phyloP scores from a whole-genome alignment of 305 asterid species.

The Fraxinus nigra region DNA sequence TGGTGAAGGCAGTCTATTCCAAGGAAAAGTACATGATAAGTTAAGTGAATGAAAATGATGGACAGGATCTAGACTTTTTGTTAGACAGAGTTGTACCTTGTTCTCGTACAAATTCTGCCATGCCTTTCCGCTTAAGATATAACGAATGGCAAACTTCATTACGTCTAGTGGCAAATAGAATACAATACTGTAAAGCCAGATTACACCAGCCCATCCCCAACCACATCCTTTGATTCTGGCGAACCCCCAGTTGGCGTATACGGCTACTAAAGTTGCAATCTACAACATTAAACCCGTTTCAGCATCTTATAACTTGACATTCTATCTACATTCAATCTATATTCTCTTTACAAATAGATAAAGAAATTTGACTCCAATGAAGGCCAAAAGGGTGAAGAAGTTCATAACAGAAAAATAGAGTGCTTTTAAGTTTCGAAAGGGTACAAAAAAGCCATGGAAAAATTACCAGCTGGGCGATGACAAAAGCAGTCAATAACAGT shows the following conservation, averaged over 20 bases:
- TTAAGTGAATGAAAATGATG: background rate
- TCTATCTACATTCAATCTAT: background rate
- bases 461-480: slow-evolving; percentile 59
- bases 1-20: slow-evolving; percentile 75
- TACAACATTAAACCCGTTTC: slow-evolving; percentile 16
- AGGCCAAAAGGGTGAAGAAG: background rate
- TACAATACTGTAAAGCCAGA: slow-evolving; percentile 58
- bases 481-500: slow-evolving; percentile 50
- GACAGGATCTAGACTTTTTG: background rate
- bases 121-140: slow-evolving; percentile 69
- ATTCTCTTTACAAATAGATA: background rate
- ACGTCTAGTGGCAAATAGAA: slow-evolving; percentile 61
- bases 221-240: slow-evolving; percentile 65
- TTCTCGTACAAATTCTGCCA: slow-evolving; percentile 61
- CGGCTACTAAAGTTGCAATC: slow-evolving; percentile 66
- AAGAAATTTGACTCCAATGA: background rate
- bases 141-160: slow-evolving; percentile 57
- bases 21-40: background rate
- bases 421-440: background rate
- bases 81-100: slow-evolving; percentile 39
- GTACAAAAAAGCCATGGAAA: background rate
- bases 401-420: background rate
- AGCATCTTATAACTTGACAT: background rate
- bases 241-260: slow-evolving; percentile 56
- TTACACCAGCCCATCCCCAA: slow-evolving; percentile 81